Percentiles rank a stretch among this genome's conserved stretches.
Evolutionary conservation across 176 grass and related monocot genomes (phyloP).

Genomic region (Elymus sibiricus): DNA sequence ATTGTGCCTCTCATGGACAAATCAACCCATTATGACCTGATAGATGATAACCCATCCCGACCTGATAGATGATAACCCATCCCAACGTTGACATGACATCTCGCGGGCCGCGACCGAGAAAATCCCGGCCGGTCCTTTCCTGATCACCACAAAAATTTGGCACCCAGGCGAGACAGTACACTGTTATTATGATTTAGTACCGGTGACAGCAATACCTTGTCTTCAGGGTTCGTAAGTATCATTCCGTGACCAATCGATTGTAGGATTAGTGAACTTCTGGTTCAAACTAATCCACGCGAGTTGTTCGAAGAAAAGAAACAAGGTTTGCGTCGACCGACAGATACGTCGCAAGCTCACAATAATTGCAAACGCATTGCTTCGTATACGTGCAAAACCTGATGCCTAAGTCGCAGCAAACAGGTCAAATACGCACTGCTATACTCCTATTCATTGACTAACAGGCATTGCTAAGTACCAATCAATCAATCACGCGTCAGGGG

Average conservation of each 20-base stretch:
- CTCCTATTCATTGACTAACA: background rate
- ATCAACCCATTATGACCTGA: slow-evolving; percentile 49
- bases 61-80: slow-evolving; percentile 39
- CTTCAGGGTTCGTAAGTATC: background rate
- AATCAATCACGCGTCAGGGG: background rate
- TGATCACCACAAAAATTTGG: background rate
- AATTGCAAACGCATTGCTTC: slow-evolving; percentile 29
- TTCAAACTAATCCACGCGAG: background rate
- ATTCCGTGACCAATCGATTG: slow-evolving; percentile 3
- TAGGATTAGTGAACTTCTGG: background rate
- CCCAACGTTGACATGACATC: slow-evolving; percentile 37
- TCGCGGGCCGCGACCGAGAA: background rate
- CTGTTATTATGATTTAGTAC: background rate
- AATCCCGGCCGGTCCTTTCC: background rate
- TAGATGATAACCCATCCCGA: slow-evolving; percentile 39
- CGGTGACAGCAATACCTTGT: background rate
- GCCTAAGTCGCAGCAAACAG: slow-evolving; percentile 30
- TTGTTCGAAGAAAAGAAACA: slow-evolving; percentile 11
- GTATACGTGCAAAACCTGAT: slow-evolving; percentile 29
- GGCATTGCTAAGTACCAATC: background rate
- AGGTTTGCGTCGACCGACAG: slow-evolving; percentile 41
- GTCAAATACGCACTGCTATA: slow-evolving; percentile 14
- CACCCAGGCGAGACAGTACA: background rate
- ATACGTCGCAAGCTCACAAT: slow-evolving; percentile 22
- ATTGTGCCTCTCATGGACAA: slow-evolving; percentile 49